These are phyloP conservation scores for Beauveria pseudobassiana DNA, from an alignment of 2,329 filamentous ascomycete genomes.

Conservation along the genomic window DNA sequence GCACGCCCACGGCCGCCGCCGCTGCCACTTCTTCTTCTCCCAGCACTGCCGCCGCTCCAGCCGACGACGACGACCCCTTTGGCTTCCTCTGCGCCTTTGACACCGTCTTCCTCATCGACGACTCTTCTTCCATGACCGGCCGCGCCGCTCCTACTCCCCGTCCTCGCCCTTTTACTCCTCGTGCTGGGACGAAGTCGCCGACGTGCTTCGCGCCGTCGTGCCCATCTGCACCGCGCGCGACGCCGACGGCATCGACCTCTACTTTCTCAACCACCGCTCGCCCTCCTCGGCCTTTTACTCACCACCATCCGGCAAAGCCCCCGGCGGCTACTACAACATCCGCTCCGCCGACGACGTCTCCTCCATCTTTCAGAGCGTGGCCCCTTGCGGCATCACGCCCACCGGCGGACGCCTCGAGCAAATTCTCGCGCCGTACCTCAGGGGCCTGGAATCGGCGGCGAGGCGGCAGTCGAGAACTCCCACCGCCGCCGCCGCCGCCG, in stretches of 20 bases:
- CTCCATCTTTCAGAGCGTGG: slow-evolving; percentile 61
- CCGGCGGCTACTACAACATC: slow-evolving; percentile 58
- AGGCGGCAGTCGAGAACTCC: slow-evolving; percentile 20
- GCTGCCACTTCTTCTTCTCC: neutral
- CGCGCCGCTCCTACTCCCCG: too few species aligned
- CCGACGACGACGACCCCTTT: slow-evolving; percentile 58
- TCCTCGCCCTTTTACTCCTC: slow-evolving; percentile 10
- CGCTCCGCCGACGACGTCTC: slow-evolving; percentile 49
- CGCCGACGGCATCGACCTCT: slow-evolving; percentile 78
- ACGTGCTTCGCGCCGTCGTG: slow-evolving; percentile 64
- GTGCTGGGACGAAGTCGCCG: slow-evolving; percentile 68
- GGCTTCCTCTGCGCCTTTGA: slow-evolving; percentile 74
- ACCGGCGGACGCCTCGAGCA: slow-evolving; percentile 64
- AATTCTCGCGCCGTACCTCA: slow-evolving; percentile 69
- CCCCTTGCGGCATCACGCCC: slow-evolving; percentile 60
- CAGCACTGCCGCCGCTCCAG: slow-evolving; percentile 9
- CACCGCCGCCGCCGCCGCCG: too few species aligned
- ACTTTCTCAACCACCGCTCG: slow-evolving; percentile 71
- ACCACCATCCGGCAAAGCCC: slow-evolving; percentile 26
- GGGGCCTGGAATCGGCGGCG: slow-evolving; percentile 29
- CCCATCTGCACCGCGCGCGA: slow-evolving; percentile 78
- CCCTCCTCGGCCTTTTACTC: slow-evolving; percentile 20
- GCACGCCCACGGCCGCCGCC: too few species aligned
- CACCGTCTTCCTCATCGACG: slow-evolving; percentile 85
- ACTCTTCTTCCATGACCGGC: slow-evolving; percentile 77